These are phyloP conservation scores for Oropetium thomaeum DNA, from an alignment of 176 grass and related monocot genomes.

Conservation along the genomic window DNA sequence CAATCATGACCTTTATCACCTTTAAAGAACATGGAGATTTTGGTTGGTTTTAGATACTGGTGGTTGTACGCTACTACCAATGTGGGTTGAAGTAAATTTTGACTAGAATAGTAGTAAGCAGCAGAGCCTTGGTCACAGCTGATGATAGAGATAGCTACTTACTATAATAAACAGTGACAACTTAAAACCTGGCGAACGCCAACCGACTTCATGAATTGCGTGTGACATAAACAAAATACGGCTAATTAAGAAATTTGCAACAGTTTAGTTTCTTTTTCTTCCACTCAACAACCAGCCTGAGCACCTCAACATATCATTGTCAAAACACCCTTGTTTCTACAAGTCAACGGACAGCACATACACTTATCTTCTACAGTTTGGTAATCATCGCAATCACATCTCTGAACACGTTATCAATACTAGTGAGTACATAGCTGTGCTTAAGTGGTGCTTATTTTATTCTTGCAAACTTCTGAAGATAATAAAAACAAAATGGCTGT, in stretches of 20 bases:
- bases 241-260: neutral
- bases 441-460: constrained; percentile 5
- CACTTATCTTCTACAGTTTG: constrained; percentile 1
- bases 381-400: constrained; percentile 9
- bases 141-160: neutral
- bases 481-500: constrained; percentile 25
- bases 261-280: neutral
- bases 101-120: neutral
- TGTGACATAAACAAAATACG: neutral
- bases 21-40: no score
- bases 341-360: constrained; percentile 11
- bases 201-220: neutral
- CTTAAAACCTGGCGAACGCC: neutral
- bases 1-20: no score
- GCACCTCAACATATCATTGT: neutral
- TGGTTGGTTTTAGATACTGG: neutral
- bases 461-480: neutral
- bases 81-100: neutral
- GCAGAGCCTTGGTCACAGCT: no score
- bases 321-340: neutral
- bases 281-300: neutral
- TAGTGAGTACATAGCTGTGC: neutral
- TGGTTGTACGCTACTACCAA: neutral
- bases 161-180: neutral
- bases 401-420: neutral